Percentiles rank a stretch among this genome's conserved stretches.
Evolutionary conservation across 2,329 filamentous ascomycete genomes (phyloP).

Genomic region (Epichloe scottii): DNA sequence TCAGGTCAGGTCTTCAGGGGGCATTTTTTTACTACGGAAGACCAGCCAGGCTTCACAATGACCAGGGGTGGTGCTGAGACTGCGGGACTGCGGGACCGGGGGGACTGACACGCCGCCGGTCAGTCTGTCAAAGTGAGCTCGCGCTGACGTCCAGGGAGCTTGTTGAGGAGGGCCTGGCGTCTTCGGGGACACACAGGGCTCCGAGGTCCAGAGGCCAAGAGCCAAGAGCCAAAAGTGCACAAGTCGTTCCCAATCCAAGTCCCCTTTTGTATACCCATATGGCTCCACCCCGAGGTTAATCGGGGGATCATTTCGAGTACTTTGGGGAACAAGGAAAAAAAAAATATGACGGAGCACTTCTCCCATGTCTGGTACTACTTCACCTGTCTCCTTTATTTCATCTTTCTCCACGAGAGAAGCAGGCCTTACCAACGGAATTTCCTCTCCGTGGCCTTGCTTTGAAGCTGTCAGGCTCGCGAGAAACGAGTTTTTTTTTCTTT

Average conservation of each 20-base stretch:
- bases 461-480: background rate
- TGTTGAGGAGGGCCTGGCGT: too few relatives aligned
- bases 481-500: background rate
- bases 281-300: conserved; percentile 13
- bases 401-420: conserved; percentile 1
- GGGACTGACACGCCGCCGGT: background rate
- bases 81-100: background rate
- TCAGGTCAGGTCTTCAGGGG: too few relatives aligned
- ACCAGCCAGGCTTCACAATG: too few relatives aligned
- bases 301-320: conserved; percentile 5
- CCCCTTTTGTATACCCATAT: conserved; percentile 5
- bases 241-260: background rate
- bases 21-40: too few relatives aligned
- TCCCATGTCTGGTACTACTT: conserved; percentile 5
- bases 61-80: background rate
- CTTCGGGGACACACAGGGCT: too few relatives aligned
- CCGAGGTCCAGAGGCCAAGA: too few relatives aligned
- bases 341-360: conserved; percentile 11
- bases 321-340: conserved; percentile 1
- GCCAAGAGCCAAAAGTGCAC: too few relatives aligned
- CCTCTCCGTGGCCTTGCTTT: background rate
- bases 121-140: too few relatives aligned
- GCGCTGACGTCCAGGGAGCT: too few relatives aligned
- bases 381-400: background rate
- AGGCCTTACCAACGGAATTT: background rate